Conservation (phyloP, 805 yeast species). For the Candida nitratophila region DNA sequence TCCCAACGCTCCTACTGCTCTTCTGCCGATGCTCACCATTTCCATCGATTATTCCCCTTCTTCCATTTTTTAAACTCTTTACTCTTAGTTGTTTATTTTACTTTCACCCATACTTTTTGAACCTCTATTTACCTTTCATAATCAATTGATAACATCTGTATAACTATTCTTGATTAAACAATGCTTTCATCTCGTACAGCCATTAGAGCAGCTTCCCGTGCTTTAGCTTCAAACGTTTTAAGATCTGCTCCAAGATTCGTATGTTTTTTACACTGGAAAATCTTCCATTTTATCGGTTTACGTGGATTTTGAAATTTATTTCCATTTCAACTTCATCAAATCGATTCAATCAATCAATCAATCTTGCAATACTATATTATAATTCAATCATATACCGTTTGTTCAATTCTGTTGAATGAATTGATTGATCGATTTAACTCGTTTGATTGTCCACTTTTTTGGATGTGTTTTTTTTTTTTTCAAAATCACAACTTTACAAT, state of each 20-base stretch:
- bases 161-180: slow-evolving; percentile 13
- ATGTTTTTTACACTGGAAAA: slow-evolving; percentile 20
- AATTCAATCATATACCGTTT: no score
- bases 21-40: no score
- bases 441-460: no score
- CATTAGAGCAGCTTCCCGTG: slow-evolving; percentile 80
- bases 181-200: slow-evolving; percentile 86
- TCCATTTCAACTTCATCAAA: no score
- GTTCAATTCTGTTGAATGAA: no score
- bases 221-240: slow-evolving; percentile 47
- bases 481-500: no score
- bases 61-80: no score
- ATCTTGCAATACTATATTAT: no score
- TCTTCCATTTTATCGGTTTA: neutral
- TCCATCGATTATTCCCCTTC: no score
- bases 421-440: neutral
- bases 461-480: neutral
- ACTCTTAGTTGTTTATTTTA: no score
- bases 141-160: neutral
- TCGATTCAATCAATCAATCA: neutral
- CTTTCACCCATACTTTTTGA: neutral
- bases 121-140: neutral
- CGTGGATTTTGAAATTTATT: no score
- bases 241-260: slow-evolving; percentile 38
- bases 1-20: no score